A percentile compares a stretch with the other conserved stretches of the same genome.
Conservation (phyloP, 2,329 filamentous ascomycete species). For the Albophoma yamanashiensis region DNA sequence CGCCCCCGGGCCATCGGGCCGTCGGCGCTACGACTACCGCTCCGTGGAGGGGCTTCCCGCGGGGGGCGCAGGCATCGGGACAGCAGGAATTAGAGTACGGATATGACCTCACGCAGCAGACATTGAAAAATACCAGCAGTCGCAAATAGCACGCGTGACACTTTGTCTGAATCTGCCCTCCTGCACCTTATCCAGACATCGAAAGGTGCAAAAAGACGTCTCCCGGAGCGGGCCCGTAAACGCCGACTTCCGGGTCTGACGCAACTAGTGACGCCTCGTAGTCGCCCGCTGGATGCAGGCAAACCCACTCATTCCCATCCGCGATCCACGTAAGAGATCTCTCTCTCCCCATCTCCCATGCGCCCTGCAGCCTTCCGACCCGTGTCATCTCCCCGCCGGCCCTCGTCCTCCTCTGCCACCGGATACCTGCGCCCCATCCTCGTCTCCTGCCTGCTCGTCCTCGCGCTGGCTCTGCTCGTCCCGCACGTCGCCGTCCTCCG, state of each 20-base stretch:
- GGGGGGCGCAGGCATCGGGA: neutral
- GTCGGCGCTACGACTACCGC: neutral
- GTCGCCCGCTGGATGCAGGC: neutral
- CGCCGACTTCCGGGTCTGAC: neutral
- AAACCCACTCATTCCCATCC: neutral
- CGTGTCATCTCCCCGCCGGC: neutral
- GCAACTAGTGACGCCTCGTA: neutral
- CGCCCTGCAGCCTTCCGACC: neutral
- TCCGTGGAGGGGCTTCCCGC: neutral
- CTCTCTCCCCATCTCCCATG: no score
- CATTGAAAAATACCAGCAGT: neutral
- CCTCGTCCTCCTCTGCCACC: neutral
- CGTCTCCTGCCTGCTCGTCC: constrained; percentile 9
- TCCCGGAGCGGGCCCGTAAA: neutral
- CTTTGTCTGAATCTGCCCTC: neutral
- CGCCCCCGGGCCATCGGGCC: neutral
- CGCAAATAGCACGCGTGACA: neutral
- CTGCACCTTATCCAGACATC: neutral
- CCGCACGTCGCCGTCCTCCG: constrained; percentile 14
- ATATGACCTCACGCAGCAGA: no score
- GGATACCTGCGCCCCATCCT: neutral
- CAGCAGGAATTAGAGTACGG: no score
- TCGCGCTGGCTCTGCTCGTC: constrained; percentile 16
- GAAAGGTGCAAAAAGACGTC: neutral
- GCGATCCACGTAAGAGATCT: neutral